Percentiles rank a stretch among this genome's conserved stretches.
Evolutionary conservation across 371 early-diverging fungal genomes (phyloP).

Genomic region (Mucor racemosus): DNA sequence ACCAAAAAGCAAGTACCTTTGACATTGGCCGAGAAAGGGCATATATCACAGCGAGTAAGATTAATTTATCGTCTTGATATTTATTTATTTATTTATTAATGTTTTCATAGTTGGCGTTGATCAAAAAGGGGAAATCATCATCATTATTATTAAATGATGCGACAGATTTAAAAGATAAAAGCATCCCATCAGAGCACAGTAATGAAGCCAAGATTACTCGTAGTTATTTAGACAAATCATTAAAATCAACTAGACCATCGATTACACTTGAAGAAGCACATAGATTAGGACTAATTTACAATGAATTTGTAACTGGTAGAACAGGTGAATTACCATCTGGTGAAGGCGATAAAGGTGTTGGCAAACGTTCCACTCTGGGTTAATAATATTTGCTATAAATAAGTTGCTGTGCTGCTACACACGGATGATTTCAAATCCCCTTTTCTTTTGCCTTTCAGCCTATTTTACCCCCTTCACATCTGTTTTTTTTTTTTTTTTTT

Average conservation of each 20-base stretch:
- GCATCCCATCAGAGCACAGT: background rate
- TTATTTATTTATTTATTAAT: background rate
- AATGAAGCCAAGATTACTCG: constrained; percentile 52
- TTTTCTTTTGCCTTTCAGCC: constrained; percentile 8
- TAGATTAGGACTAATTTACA: constrained; percentile 63
- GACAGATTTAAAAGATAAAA: background rate
- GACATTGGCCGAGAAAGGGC: constrained; percentile 66
- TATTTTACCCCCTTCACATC: constrained; percentile 8
- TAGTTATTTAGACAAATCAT: constrained; percentile 62
- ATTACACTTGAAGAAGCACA: constrained; percentile 65
- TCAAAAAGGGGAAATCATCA: constrained; percentile 48
- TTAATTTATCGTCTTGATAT: background rate
- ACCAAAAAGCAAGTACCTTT: constrained; percentile 43
- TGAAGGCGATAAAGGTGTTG: constrained; percentile 69
- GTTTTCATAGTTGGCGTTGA: constrained; percentile 50
- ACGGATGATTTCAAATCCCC: background rate
- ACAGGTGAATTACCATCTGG: constrained; percentile 72
- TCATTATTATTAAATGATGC: background rate
- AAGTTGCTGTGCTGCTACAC: background rate
- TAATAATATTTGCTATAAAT: constrained; percentile 26
- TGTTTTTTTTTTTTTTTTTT: no score
- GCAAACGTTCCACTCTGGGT: constrained; percentile 68
- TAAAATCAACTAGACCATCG: constrained; percentile 66
- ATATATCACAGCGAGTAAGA: constrained; percentile 63
- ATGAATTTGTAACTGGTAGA: constrained; percentile 71